Evolutionary conservation across 2,329 filamentous ascomycete genomes (phyloP).

Genomic region (Aspergillus sp.): DNA sequence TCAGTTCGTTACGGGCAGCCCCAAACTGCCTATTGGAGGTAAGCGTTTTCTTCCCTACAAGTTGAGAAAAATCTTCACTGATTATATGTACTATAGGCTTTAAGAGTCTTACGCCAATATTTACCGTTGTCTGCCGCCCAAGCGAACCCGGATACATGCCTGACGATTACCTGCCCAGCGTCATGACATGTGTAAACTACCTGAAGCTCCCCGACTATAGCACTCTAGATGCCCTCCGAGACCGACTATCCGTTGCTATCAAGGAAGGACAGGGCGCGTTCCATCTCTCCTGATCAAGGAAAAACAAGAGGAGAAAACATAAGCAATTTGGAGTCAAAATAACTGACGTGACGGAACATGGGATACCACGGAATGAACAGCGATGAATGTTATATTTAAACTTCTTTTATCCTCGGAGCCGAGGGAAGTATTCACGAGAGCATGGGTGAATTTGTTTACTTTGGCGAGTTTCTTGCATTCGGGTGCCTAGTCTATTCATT

Average conservation of each 20-base stretch:
- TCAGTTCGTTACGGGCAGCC: conserved; percentile 96
- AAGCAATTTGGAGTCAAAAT: background rate
- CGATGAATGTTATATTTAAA: conserved; percentile 9
- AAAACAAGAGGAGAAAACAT: too few relatives aligned
- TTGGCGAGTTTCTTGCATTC: conserved; percentile 15
- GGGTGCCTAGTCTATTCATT: conserved; percentile 7
- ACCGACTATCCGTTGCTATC: conserved; percentile 80
- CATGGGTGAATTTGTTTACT: conserved; percentile 16
- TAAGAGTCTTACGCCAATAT: conserved; percentile 95
- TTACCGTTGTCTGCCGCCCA: conserved; percentile 98
- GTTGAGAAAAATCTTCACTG: conserved; percentile 26
- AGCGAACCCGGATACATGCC: conserved; percentile 90
- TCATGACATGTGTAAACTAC: conserved; percentile 99
- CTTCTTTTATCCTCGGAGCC: conserved; percentile 11
- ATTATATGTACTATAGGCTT: conserved; percentile 64
- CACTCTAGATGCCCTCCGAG: conserved; percentile 70
- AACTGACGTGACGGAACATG: background rate
- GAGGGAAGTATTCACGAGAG: conserved; percentile 15
- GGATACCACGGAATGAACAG: background rate
- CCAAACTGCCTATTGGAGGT: conserved; percentile 98
- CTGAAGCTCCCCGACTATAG: conserved; percentile 96
- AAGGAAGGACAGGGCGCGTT: conserved; percentile 96
- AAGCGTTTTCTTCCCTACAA: conserved; percentile 35
- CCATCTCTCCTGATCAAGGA: conserved; percentile 70
- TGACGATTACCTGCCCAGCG: conserved; percentile 97